Evolutionary conservation across 1,139 yeast genomes (phyloP).

Genomic region (Scheffersomyces illinoinensis): DNA sequence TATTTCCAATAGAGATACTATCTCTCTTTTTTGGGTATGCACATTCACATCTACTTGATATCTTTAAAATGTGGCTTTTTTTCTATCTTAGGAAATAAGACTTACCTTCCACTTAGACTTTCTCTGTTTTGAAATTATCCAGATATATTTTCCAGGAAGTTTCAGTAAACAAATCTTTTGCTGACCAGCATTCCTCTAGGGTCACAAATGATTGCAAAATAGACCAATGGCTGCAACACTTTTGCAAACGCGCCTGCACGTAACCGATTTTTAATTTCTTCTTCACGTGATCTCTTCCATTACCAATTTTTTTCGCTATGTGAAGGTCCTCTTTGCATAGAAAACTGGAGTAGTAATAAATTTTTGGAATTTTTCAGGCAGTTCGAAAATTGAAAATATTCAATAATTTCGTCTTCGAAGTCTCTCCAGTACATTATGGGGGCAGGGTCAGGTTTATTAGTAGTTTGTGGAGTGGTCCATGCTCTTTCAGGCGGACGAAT

Average conservation of each 20-base stretch:
- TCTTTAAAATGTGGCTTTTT: no score
- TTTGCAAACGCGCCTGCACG: background rate
- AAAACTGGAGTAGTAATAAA: background rate
- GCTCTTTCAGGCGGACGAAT: slow-evolving; percentile 27
- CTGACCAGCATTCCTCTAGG: background rate
- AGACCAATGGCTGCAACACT: background rate
- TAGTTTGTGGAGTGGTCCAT: slow-evolving; percentile 20
- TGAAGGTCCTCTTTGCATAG: background rate
- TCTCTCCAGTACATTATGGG: slow-evolving; percentile 3
- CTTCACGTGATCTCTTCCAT: background rate
- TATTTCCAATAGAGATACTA: background rate
- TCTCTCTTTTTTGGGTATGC: background rate
- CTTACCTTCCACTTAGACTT: background rate
- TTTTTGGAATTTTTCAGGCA: background rate
- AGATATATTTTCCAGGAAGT: background rate
- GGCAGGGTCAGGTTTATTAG: slow-evolving; percentile 14
- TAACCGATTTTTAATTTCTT: background rate
- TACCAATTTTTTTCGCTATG: background rate
- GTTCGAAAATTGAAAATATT: no score
- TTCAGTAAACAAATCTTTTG: background rate
- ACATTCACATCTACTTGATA: background rate
- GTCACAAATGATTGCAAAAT: background rate
- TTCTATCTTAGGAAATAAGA: background rate
- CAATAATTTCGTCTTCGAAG: background rate
- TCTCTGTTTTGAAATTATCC: background rate